A percentile compares a stretch with the other conserved stretches of the same genome.
Evolutionary conservation across 1,139 yeast genomes (phyloP).

Genomic region (Lodderomyces beijingensis): DNA sequence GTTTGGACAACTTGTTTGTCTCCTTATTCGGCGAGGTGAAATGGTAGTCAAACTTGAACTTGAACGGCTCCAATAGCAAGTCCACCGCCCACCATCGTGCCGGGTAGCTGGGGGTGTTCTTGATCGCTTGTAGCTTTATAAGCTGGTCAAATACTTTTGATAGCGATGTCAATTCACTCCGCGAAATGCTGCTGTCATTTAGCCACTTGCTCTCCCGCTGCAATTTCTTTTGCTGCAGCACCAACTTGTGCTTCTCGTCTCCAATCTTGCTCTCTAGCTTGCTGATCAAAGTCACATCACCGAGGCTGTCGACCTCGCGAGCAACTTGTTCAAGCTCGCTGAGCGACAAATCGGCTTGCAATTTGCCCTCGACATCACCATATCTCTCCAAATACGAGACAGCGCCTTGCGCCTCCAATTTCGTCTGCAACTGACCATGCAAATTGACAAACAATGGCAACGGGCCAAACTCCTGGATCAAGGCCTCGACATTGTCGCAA

Average conservation of each 20-base stretch:
- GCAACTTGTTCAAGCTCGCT: conserved; percentile 3
- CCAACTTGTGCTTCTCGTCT: conserved; percentile 5
- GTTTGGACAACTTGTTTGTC: conserved; percentile 69
- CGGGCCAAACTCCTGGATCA: conserved; percentile 15
- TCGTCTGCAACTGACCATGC: conserved; percentile 5
- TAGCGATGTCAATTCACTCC: conserved; percentile 11
- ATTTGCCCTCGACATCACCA: conserved; percentile 4
- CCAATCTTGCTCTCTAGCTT: conserved; percentile 4
- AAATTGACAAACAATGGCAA: conserved; percentile 15
- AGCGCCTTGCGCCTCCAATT: conserved; percentile 3
- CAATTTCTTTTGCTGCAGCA: conserved; percentile 4
- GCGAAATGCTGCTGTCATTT: conserved; percentile 5
- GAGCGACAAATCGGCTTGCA: conserved; percentile 1
- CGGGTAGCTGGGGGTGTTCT: conserved; percentile 33
- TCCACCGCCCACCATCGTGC: conserved; percentile 57
- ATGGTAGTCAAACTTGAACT: conserved; percentile 66
- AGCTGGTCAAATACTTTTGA: conserved; percentile 17
- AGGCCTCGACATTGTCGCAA: conserved; percentile 12
- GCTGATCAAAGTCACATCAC: conserved; percentile 5
- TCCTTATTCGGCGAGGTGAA: conserved; percentile 54
- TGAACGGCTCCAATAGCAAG: conserved; percentile 52
- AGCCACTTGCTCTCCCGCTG: conserved; percentile 18
- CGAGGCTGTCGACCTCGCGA: background rate
- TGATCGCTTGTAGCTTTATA: conserved; percentile 35
- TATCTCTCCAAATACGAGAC: conserved; percentile 5